Evolutionary conservation across 2,329 filamentous ascomycete genomes (phyloP).

Genomic region (Penicillium vulpinum): DNA sequence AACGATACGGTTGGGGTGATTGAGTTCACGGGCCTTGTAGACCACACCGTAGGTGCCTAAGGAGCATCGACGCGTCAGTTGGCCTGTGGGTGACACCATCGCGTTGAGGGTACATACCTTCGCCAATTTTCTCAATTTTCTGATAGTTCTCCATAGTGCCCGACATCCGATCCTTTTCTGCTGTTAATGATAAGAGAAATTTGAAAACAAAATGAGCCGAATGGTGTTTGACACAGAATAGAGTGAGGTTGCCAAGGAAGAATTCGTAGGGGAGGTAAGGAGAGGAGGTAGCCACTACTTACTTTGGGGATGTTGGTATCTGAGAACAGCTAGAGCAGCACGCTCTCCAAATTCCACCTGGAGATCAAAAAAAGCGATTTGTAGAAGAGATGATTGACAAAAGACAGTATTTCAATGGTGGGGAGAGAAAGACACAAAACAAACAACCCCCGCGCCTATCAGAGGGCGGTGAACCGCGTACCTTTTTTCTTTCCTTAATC

Average conservation of each 20-base stretch:
- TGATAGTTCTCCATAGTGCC: constrained; percentile 86
- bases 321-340: constrained; percentile 7
- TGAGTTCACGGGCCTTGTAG: constrained; percentile 88
- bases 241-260: constrained; percentile 8
- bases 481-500: constrained; percentile 6
- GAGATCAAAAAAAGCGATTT: constrained; percentile 4
- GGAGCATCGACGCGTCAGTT: constrained; percentile 18
- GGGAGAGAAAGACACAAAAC: constrained; percentile 31
- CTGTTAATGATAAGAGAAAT: constrained; percentile 5
- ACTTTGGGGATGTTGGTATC: neutral
- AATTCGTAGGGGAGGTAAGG: constrained; percentile 18
- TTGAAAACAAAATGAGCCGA: neutral
- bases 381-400: constrained; percentile 13
- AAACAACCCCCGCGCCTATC: constrained; percentile 37
- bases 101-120: constrained; percentile 62
- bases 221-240: constrained; percentile 7
- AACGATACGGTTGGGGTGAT: constrained; percentile 78
- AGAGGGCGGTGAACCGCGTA: constrained; percentile 34
- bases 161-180: constrained; percentile 3
- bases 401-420: constrained; percentile 20
- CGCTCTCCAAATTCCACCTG: constrained; percentile 9
- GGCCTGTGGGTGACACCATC: neutral
- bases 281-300: constrained; percentile 2
- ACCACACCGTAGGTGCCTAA: constrained; percentile 91
- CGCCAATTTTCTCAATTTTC: constrained; percentile 94